Evolutionary conservation across 1,139 yeast genomes (phyloP).

Genomic region (Scheffersomyces quercinus): DNA sequence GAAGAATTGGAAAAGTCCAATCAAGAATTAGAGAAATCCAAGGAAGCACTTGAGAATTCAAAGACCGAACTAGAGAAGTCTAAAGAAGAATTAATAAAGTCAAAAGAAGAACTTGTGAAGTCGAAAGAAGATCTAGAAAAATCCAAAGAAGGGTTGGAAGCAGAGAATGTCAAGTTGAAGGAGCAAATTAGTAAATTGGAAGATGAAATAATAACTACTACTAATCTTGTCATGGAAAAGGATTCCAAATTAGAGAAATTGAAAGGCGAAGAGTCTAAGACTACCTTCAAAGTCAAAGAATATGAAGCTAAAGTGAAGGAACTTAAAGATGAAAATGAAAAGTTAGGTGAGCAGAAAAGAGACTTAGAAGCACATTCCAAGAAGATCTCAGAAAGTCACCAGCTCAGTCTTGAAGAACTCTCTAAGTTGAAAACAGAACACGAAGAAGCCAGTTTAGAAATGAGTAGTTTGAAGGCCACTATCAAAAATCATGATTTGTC

Average conservation of each 20-base stretch:
- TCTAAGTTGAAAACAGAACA: slow-evolving; percentile 18
- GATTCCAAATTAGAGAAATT: slow-evolving; percentile 25
- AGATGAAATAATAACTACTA: slow-evolving; percentile 31
- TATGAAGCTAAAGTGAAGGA: slow-evolving; percentile 14
- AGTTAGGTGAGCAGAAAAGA: slow-evolving; percentile 16
- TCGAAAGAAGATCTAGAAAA: slow-evolving; percentile 32
- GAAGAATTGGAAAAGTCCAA: slow-evolving; percentile 35
- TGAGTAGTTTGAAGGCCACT: slow-evolving; percentile 8
- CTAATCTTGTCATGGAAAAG: slow-evolving; percentile 27
- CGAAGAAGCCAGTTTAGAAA: slow-evolving; percentile 6
- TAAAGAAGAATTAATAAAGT: background rate
- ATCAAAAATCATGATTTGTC: slow-evolving; percentile 9
- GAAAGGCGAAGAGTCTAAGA: slow-evolving; percentile 23
- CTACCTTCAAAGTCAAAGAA: slow-evolving; percentile 9
- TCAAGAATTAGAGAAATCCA: slow-evolving; percentile 13
- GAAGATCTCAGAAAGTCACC: slow-evolving; percentile 6
- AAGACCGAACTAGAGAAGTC: slow-evolving; percentile 39
- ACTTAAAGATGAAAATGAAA: slow-evolving; percentile 16
- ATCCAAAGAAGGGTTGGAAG: slow-evolving; percentile 17
- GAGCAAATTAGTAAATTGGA: slow-evolving; percentile 55
- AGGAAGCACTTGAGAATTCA: background rate
- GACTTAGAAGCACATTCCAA: slow-evolving; percentile 9
- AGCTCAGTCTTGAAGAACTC: slow-evolving; percentile 15
- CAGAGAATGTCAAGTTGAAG: slow-evolving; percentile 20
- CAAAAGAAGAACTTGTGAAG: background rate